Conservation (phyloP, 2,329 filamentous ascomycete species). For the Pseudogymnoascus sp. region DNA sequence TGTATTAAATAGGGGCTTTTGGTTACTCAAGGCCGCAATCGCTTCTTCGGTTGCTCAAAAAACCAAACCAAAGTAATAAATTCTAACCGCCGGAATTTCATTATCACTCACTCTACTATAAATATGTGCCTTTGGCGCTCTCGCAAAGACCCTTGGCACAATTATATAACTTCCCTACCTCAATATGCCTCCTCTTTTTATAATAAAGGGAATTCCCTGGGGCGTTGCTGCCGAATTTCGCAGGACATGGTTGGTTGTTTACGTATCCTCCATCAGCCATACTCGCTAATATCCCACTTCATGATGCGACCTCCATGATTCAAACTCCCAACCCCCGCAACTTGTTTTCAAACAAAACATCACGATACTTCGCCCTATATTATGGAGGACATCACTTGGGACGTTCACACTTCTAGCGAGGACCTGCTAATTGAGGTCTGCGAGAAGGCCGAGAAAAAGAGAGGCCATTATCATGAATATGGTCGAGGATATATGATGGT, state of each 20-base stretch:
- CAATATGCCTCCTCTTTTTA: neutral
- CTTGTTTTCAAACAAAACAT: neutral
- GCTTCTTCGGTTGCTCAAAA: neutral
- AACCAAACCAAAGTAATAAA: neutral
- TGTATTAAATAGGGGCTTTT: neutral
- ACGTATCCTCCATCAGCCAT: neutral
- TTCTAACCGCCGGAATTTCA: neutral
- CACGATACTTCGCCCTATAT: neutral
- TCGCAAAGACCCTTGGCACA: neutral
- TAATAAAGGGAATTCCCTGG: neutral
- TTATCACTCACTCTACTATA: neutral
- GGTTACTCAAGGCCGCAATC: neutral
- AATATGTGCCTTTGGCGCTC: neutral
- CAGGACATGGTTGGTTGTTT: neutral
- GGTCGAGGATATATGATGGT: conserved; percentile 9
- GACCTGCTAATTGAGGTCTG: conserved; percentile 12
- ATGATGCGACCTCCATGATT: neutral
- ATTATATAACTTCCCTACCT: neutral
- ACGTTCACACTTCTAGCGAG: conserved; percentile 12
- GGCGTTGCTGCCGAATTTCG: neutral
- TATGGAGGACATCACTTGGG: neutral
- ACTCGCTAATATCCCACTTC: neutral
- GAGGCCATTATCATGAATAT: conserved; percentile 6
- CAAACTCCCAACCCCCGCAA: neutral
- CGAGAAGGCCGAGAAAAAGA: conserved; percentile 8